phyloP scores from a whole-genome alignment of 306 rosid species.

The Vigna nakashimae region DNA sequence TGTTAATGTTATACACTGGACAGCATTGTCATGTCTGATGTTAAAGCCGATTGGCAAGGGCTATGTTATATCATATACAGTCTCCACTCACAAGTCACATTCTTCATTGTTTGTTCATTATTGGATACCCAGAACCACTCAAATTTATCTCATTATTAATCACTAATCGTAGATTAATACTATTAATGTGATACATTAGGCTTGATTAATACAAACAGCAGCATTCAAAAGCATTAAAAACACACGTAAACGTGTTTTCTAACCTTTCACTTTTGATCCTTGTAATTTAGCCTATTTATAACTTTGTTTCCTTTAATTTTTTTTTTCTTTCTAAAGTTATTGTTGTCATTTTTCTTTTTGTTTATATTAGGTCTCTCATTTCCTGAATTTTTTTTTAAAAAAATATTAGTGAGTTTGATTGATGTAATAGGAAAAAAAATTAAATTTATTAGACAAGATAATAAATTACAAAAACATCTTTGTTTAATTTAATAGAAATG shows the following conservation, averaged over 20 bases:
- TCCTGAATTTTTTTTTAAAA: too few relatives aligned
- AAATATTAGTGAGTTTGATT: too few relatives aligned
- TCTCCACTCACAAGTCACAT: background rate
- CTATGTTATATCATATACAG: background rate
- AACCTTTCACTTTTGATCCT: background rate
- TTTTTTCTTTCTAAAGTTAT: background rate
- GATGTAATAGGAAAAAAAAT: too few relatives aligned
- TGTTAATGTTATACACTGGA: background rate
- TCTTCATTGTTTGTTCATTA: constrained; percentile 12
- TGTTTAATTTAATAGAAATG: too few relatives aligned
- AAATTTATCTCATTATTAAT: too few relatives aligned
- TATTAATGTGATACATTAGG: too few relatives aligned
- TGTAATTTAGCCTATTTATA: background rate
- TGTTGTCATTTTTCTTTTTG: background rate
- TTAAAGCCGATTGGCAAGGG: background rate
- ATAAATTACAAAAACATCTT: too few relatives aligned
- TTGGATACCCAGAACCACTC: background rate
- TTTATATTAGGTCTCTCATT: background rate
- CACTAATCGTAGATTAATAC: too few relatives aligned
- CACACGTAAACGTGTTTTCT: background rate
- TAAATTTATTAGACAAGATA: too few relatives aligned
- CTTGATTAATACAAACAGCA: too few relatives aligned
- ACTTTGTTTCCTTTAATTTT: background rate
- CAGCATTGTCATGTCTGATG: background rate
- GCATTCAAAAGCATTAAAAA: background rate